Evolutionary conservation across 371 early-diverging fungal species (phyloP).

Genomic region (Funneliformis caledonium): DNA sequence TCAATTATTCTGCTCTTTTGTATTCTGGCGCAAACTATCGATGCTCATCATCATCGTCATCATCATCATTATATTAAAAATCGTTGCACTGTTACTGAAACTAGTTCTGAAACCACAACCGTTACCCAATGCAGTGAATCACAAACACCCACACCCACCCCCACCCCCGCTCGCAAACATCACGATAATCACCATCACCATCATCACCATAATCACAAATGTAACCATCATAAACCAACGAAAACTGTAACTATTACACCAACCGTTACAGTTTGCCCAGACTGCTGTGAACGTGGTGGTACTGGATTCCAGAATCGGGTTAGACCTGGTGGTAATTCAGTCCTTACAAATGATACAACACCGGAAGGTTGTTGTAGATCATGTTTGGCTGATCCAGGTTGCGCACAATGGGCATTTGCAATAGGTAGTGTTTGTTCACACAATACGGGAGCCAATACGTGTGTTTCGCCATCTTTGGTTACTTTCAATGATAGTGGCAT

Average conservation of each 20-base stretch:
- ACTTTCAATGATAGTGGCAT: conserved; percentile 1
- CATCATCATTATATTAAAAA: too few species aligned
- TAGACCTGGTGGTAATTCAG: neutral
- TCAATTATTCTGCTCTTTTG: too few species aligned
- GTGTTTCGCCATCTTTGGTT: neutral
- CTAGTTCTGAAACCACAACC: too few species aligned
- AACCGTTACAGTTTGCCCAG: neutral
- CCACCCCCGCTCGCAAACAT: too few species aligned
- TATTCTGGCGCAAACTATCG: too few species aligned
- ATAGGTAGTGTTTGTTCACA: neutral
- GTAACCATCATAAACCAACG: neutral
- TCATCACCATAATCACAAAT: neutral
- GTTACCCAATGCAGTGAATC: too few species aligned
- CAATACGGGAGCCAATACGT: neutral
- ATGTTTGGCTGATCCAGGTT: conserved; percentile 1
- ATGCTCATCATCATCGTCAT: too few species aligned
- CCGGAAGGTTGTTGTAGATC: conserved; percentile 18
- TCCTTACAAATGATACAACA: neutral
- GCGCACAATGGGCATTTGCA: conserved; percentile 4
- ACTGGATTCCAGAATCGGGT: neutral
- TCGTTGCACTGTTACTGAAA: too few species aligned
- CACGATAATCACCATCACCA: neutral
- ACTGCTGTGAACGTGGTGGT: neutral
- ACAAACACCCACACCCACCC: too few species aligned
- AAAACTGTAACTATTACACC: neutral